Percentiles rank a stretch among this genome's conserved stretches.
phyloP scores from a whole-genome alignment of 306 rosid species.

The Gleditsia sinensis region DNA sequence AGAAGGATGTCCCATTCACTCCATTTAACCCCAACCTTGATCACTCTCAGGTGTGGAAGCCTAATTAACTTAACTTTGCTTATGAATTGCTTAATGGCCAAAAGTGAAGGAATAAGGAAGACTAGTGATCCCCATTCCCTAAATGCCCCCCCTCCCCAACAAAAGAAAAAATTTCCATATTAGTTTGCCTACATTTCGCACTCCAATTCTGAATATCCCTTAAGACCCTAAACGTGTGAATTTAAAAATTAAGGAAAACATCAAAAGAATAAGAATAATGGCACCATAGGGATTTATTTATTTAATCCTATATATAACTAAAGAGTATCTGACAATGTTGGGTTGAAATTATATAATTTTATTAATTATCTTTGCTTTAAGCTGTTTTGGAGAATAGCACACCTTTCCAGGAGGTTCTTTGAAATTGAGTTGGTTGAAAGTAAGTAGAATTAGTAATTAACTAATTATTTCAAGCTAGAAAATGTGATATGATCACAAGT shows the following conservation, averaged over 20 bases:
- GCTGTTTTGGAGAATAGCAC: background rate
- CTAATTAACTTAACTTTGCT: constrained; percentile 4
- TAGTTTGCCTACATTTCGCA: too few relatives aligned
- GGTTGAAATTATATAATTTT: constrained; percentile 5
- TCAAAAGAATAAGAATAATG: too few relatives aligned
- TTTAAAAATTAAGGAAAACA: too few relatives aligned
- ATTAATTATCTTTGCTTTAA: constrained; percentile 4
- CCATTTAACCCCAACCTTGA: constrained; percentile 78
- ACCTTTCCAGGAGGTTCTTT: constrained; percentile 10
- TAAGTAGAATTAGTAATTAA: background rate
- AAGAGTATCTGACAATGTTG: background rate
- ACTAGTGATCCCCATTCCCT: too few relatives aligned
- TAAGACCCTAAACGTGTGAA: too few relatives aligned
- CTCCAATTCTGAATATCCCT: too few relatives aligned
- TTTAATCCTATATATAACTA: background rate
- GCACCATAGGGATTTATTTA: too few relatives aligned
- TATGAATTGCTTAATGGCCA: background rate
- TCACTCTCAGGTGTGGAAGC: constrained; percentile 79
- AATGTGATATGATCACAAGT: constrained; percentile 8
- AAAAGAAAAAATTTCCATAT: too few relatives aligned
- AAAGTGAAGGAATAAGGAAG: too few relatives aligned
- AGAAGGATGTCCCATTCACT: constrained; percentile 72
- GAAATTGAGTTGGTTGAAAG: background rate
- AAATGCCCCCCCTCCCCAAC: too few relatives aligned
- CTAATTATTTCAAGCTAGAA: background rate